Evolutionary conservation across 73 alveolate genomes (phyloP), one percentile per base, ranked within the genome.

Genomic region (Paramecium caudatum): DNA sequence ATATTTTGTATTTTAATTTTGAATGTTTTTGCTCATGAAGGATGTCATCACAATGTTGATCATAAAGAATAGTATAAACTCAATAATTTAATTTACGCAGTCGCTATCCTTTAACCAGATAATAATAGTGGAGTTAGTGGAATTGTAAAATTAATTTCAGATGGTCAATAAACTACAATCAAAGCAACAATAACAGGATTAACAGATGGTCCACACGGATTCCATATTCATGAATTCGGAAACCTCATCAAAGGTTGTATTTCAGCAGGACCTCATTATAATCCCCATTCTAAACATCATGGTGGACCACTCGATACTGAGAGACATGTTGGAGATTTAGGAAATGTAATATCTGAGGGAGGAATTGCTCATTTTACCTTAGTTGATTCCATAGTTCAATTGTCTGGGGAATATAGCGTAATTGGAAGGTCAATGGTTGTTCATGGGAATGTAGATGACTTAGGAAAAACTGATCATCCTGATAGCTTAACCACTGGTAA

Each of bases 311-410:
- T 25, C 21, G 95, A 90, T 47, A 94, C 82, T 46, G 94, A 46
- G 62, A 93, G 97, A 91, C 98, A 95, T 88, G 94, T 90, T 34
- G 98, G 97, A 10, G 98, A 95, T 90, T 82, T 95, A 63, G 98
- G 97, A 10, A 93, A 95, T 82, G 92, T 95, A 19, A 90, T 63
- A 12, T 74, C 88, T n/a, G 49, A 65, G 50, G n/a, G n/a, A n/a
- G 80, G 80, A 55, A 25, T 19, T 55, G 45, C 80, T 55, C n/a
- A 55, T 74, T 39, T 39, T 15, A 74, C 23, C 7, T 0, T 74
- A 37, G 55, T n/a, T 12, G 88, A 74, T 74, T 13, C 61, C 23
- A 63, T 86, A 43, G 45, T 86, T 41, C 61, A 61, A 86, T 86
- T 86, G 46, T 34, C 80, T 61, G 92, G 92, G 17, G 80, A 50